phyloP scores from a whole-genome alignment of 106 monocot genomes.

The Apostasia ramifera region DNA sequence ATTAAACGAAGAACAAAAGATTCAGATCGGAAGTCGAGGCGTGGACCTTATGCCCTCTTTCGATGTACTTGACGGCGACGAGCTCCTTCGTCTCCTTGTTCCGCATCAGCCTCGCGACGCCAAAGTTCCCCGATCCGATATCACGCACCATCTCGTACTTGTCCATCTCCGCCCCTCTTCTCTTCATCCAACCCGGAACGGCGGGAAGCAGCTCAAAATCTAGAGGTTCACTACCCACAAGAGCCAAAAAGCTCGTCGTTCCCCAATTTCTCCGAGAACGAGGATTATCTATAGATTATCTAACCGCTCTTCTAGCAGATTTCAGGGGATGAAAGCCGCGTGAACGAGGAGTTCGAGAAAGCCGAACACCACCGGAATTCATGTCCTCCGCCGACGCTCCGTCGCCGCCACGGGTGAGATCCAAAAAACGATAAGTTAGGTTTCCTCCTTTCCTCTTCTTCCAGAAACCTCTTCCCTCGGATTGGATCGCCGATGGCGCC shows the following conservation, averaged over 20 bases:
- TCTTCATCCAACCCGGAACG: background rate
- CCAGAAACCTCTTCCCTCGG: background rate
- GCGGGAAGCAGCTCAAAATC: too few relatives aligned
- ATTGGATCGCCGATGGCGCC: background rate
- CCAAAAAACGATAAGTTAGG: background rate
- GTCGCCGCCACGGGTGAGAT: background rate
- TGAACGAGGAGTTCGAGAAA: background rate
- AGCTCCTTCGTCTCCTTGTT: constrained; percentile 59
- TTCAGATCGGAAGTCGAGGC: background rate
- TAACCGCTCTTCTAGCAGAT: background rate
- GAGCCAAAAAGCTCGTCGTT: background rate
- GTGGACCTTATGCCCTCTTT: constrained; percentile 40
- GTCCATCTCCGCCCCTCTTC: constrained; percentile 24
- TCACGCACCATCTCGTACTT: constrained; percentile 62
- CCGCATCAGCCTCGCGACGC: constrained; percentile 52
- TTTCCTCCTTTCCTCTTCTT: background rate
- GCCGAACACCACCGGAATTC: background rate
- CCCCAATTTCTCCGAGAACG: background rate
- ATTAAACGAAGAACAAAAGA: background rate
- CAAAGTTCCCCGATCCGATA: constrained; percentile 58
- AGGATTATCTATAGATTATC: background rate
- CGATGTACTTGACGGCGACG: constrained; percentile 63
- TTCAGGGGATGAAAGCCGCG: background rate
- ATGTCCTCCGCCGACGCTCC: background rate
- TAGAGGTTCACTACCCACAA: too few relatives aligned